Evolutionary conservation across 2,329 filamentous ascomycete species (phyloP).

Genomic region (Blumeria graminis): DNA sequence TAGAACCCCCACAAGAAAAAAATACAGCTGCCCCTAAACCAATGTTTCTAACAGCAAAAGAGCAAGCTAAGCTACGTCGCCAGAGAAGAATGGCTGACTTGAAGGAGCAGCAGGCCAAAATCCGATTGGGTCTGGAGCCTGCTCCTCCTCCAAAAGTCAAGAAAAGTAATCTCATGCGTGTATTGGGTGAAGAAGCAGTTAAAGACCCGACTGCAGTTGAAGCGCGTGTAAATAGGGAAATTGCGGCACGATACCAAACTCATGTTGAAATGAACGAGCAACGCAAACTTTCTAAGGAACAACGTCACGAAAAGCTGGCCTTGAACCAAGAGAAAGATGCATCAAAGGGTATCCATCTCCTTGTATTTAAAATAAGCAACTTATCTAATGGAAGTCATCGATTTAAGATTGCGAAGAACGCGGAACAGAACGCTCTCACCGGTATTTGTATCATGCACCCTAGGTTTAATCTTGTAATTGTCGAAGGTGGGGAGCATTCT

Average conservation of each 20-base stretch:
- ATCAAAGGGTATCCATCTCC: constrained; percentile 58
- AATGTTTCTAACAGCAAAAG: constrained; percentile 76
- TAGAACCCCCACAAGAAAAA: constrained; percentile 80
- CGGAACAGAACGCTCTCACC: constrained; percentile 66
- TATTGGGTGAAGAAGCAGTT: constrained; percentile 64
- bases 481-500: constrained; percentile 70
- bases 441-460: constrained; percentile 86
- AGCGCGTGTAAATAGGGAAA: constrained; percentile 77
- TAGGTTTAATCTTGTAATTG: constrained; percentile 66
- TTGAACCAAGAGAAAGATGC: constrained; percentile 72
- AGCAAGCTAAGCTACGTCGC: constrained; percentile 73
- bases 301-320: constrained; percentile 62
- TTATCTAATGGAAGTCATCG: constrained; percentile 84
- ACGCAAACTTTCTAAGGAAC: constrained; percentile 69
- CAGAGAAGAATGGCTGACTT: constrained; percentile 79
- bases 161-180: constrained; percentile 91
- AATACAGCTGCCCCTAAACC: constrained; percentile 57
- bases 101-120: constrained; percentile 93
- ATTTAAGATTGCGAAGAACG: constrained; percentile 81
- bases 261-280: constrained; percentile 64
- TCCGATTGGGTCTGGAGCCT: constrained; percentile 68
- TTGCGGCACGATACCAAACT: constrained; percentile 57
- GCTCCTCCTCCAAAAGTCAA: constrained; percentile 91
- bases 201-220: constrained; percentile 96
- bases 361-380: constrained; percentile 73